Conservation (phyloP, 352 stramenopile species). For the Plasmopara halstedii region DNA sequence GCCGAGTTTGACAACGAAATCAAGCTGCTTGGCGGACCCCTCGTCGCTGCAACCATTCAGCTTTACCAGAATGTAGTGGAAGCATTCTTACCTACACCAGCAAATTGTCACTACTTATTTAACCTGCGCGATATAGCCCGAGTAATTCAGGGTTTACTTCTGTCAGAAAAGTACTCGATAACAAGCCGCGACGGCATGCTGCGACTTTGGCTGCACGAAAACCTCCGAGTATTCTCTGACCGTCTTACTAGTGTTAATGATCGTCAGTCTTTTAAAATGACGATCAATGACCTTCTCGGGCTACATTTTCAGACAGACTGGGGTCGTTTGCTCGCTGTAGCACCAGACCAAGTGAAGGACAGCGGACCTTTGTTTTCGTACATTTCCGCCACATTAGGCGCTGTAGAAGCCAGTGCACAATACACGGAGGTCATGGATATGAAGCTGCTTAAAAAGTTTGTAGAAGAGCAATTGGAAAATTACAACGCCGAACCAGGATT, state of each 20-base stretch:
- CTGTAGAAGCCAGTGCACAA: constrained; percentile 26
- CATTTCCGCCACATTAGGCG: constrained; percentile 31
- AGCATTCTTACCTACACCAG: constrained; percentile 83
- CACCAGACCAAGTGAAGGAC: constrained; percentile 67
- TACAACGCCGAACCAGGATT: constrained; percentile 87
- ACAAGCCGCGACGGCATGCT: constrained; percentile 63
- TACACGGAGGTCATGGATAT: constrained; percentile 84
- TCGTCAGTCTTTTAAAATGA: constrained; percentile 85
- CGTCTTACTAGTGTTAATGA: constrained; percentile 86
- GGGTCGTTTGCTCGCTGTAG: constrained; percentile 41
- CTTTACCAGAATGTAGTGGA: constrained; percentile 81
- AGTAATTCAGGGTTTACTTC: constrained; percentile 78
- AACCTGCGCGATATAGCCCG: constrained; percentile 87
- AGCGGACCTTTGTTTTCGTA: constrained; percentile 77
- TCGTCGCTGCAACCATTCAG: constrained; percentile 80
- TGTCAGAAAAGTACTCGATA: constrained; percentile 68
- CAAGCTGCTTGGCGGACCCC: constrained; percentile 58
- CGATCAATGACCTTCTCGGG: constrained; percentile 66
- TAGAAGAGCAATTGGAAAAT: constrained; percentile 88
- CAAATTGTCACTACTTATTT: constrained; percentile 87
- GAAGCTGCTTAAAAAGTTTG: constrained; percentile 79
- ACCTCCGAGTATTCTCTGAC: constrained; percentile 85
- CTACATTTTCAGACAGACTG: constrained; percentile 80
- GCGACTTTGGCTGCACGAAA: constrained; percentile 88
- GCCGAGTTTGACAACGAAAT: constrained; percentile 85